Percentiles rank a stretch among this genome's conserved stretches.
These are phyloP conservation scores for Cladosporium cucumerinum DNA, from an alignment of 2,329 filamentous ascomycete genomes.

Conservation along the genomic window DNA sequence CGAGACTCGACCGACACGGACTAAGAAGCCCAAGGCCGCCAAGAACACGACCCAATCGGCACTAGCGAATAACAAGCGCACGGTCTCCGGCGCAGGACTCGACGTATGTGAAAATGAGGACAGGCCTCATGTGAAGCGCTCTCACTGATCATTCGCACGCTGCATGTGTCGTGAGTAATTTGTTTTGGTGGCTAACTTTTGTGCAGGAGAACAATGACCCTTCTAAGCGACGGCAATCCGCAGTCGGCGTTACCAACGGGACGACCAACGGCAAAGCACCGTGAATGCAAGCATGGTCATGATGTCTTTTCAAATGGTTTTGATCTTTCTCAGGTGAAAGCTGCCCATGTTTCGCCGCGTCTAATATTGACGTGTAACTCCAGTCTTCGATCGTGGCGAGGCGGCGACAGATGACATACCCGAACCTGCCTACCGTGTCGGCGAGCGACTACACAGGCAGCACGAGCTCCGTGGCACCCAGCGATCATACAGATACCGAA, in stretches of 20 bases:
- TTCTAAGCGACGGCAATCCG: conserved; percentile 34
- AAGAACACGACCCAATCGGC: conserved; percentile 20
- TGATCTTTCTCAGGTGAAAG: not conserved
- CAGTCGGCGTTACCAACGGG: conserved; percentile 19
- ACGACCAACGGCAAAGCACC: conserved; percentile 15
- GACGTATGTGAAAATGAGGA: conserved; percentile 40
- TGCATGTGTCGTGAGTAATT: not conserved
- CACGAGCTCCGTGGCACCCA: not conserved
- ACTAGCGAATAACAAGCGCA: conserved; percentile 41
- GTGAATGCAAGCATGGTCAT: not conserved
- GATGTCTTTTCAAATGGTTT: not conserved
- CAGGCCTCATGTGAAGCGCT: not conserved
- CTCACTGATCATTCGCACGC: not conserved
- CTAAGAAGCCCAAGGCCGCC: conserved; percentile 37
- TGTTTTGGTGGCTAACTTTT: not conserved
- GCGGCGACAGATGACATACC: not conserved
- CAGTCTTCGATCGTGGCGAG: not conserved
- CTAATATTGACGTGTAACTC: conserved; percentile 13
- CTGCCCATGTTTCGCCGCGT: not conserved
- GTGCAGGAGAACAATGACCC: conserved; percentile 31
- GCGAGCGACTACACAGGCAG: not conserved
- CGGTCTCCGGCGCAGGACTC: conserved; percentile 42
- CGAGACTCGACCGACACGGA: conserved; percentile 54
- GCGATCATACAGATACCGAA: not conserved
- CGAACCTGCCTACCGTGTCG: not conserved